A percentile compares a stretch with the other conserved stretches of the same genome.
phyloP scores from a whole-genome alignment of 768 basidiomycete genomes.

The Pleurotus salmoneostramineus region DNA sequence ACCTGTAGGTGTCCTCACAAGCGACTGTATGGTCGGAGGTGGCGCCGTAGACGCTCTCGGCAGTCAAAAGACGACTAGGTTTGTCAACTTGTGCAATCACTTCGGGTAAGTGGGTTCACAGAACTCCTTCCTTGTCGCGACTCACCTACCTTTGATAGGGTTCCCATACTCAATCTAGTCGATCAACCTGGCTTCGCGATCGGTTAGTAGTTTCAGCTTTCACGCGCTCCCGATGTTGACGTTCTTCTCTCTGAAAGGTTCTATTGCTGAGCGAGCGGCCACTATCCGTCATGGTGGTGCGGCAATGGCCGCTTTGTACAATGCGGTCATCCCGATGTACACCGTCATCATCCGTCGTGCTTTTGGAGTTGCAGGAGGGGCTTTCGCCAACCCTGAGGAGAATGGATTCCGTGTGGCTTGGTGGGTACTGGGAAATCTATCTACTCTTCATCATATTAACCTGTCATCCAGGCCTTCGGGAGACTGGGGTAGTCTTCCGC shows the following conservation, averaged over 20 bases:
- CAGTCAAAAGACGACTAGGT: constrained; percentile 34
- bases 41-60: constrained; percentile 36
- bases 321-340: constrained; percentile 32
- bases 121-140: neutral
- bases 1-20: constrained; percentile 31
- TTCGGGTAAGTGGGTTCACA: constrained; percentile 24
- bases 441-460: neutral
- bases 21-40: constrained; percentile 34
- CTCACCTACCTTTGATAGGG: constrained; percentile 13
- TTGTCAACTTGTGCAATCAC: constrained; percentile 34
- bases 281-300: constrained; percentile 36
- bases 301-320: constrained; percentile 32
- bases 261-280: constrained; percentile 31
- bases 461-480: constrained; percentile 29
- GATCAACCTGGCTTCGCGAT: constrained; percentile 38
- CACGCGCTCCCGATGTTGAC: neutral
- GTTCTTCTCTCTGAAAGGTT: constrained; percentile 14
- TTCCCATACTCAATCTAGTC: constrained; percentile 36
- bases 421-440: constrained; percentile 15
- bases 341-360: constrained; percentile 33
- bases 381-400: constrained; percentile 33
- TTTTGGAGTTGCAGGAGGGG: constrained; percentile 36
- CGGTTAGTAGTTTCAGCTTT: constrained; percentile 15
- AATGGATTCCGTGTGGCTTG: constrained; percentile 30
- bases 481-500: constrained; percentile 37